A percentile compares a stretch with the other conserved stretches of the same genome.
phyloP scores from a whole-genome alignment of 306 rosid genomes.

The Malus fusca region DNA sequence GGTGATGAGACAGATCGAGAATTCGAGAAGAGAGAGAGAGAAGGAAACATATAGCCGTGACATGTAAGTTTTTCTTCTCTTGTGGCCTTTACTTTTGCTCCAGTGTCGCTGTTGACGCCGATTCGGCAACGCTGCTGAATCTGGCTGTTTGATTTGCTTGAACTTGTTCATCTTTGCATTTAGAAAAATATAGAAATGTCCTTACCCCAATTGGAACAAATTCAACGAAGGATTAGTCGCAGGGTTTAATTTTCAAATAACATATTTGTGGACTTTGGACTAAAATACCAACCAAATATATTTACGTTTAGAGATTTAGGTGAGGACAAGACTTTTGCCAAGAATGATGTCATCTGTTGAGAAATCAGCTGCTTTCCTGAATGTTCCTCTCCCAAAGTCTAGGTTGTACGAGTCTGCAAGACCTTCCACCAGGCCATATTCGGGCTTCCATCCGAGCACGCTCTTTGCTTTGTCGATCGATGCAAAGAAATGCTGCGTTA shows the following conservation, averaged over 20 bases:
- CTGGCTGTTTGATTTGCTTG: neutral
- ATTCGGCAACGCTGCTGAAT: neutral
- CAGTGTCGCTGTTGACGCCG: too few species aligned
- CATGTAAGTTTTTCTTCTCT: too few species aligned
- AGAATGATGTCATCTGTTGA: slow-evolving; percentile 88
- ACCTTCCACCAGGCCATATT: slow-evolving; percentile 73
- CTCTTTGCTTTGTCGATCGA: slow-evolving; percentile 81
- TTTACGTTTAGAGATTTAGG: neutral
- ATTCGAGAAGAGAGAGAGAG: too few species aligned
- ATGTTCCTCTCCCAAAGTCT: slow-evolving; percentile 92
- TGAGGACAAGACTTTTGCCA: slow-evolving; percentile 70
- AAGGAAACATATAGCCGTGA: too few species aligned
- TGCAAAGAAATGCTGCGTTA: slow-evolving; percentile 87
- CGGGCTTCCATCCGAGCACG: slow-evolving; percentile 75
- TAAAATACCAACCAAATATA: too few species aligned
- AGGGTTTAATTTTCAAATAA: too few species aligned
- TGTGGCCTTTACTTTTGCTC: too few species aligned
- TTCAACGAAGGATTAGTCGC: neutral
- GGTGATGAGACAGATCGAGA: too few species aligned
- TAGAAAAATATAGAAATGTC: neutral
- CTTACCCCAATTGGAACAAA: neutral
- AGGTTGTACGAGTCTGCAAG: slow-evolving; percentile 79
- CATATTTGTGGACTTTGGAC: too few species aligned
- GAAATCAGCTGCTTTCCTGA: slow-evolving; percentile 84
- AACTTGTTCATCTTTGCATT: neutral